phyloP scores from a whole-genome alignment of 768 basidiomycete species.

The Amanita jacksonii region DNA sequence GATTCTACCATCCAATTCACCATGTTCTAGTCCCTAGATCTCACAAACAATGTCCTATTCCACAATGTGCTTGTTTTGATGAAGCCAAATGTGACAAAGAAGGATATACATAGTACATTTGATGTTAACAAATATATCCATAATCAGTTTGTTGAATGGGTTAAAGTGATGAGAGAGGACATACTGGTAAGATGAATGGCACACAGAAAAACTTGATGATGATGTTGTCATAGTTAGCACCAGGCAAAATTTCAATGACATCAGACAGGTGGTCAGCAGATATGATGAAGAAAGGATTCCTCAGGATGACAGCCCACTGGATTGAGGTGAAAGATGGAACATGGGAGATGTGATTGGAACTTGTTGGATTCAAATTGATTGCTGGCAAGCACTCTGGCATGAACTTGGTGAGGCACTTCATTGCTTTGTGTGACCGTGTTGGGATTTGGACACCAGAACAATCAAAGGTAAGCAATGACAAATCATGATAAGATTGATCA shows the following conservation, averaged over 20 bases:
- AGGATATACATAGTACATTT: too few relatives aligned
- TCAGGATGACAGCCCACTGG: slow-evolving; percentile 13
- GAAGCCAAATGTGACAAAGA: too few relatives aligned
- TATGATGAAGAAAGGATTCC: slow-evolving; percentile 12
- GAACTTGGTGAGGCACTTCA: slow-evolving; percentile 13
- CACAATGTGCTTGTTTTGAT: too few relatives aligned
- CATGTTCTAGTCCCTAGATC: too few relatives aligned
- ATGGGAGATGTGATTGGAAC: slow-evolving; percentile 16
- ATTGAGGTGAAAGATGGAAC: slow-evolving; percentile 13
- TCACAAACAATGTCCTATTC: too few relatives aligned
- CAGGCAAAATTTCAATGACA: slow-evolving; percentile 11
- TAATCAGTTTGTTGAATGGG: too few relatives aligned
- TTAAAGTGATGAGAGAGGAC: too few relatives aligned
- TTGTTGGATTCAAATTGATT: slow-evolving; percentile 14
- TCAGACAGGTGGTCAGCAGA: slow-evolving; percentile 15
- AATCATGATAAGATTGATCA: not conserved
- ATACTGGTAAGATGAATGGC: too few relatives aligned
- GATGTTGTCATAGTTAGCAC: slow-evolving; percentile 4
- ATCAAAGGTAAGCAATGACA: slow-evolving; percentile 9
- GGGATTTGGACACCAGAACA: slow-evolving; percentile 12
- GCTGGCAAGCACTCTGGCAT: too few relatives aligned
- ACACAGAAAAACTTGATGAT: not conserved
- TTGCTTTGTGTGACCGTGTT: slow-evolving; percentile 15
- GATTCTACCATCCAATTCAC: too few relatives aligned
- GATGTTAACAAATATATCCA: too few relatives aligned